phyloP scores from a whole-genome alignment of 2,329 filamentous ascomycete genomes.

The Simplicillium sp. region DNA sequence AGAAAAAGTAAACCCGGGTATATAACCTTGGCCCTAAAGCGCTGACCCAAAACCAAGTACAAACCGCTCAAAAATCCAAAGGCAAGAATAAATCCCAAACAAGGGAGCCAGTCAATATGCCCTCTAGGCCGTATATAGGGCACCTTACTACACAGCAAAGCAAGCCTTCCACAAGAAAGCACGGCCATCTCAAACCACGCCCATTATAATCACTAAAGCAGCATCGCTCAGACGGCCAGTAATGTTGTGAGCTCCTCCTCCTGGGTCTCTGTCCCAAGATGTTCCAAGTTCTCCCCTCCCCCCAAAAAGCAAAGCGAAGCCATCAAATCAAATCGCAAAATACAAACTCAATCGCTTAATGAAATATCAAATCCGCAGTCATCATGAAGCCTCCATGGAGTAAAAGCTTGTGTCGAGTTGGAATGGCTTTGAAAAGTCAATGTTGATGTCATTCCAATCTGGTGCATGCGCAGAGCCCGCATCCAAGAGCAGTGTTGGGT shows the following conservation, averaged over 20 bases:
- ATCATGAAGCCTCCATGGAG: slow-evolving; percentile 19
- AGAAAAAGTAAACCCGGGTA: slow-evolving; percentile 5
- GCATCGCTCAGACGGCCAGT: too few species aligned
- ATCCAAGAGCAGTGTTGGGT: slow-evolving; percentile 19
- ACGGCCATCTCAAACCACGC: too few species aligned
- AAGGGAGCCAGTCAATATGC: slow-evolving; percentile 1
- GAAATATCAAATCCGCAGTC: not conserved
- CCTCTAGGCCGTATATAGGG: too few species aligned
- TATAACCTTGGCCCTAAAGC: slow-evolving; percentile 10
- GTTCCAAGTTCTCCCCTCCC: too few species aligned
- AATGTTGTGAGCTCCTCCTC: too few species aligned
- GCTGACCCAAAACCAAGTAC: slow-evolving; percentile 4
- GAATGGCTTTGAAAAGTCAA: slow-evolving; percentile 44
- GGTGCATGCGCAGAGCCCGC: slow-evolving; percentile 12
- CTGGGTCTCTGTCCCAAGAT: too few species aligned
- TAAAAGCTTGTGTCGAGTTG: slow-evolving; percentile 35
- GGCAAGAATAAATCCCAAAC: slow-evolving; percentile 4
- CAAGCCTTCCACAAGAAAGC: too few species aligned
- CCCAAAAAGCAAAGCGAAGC: not conserved
- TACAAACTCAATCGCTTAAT: not conserved
- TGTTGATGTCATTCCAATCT: slow-evolving; percentile 40
- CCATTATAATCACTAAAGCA: too few species aligned
- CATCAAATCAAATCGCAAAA: not conserved
- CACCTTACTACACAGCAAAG: too few species aligned
- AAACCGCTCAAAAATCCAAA: slow-evolving; percentile 1